These are phyloP conservation scores for Mortierella sp. DNA, from an alignment of 371 early-diverging fungal species.

Conservation along the genomic window DNA sequence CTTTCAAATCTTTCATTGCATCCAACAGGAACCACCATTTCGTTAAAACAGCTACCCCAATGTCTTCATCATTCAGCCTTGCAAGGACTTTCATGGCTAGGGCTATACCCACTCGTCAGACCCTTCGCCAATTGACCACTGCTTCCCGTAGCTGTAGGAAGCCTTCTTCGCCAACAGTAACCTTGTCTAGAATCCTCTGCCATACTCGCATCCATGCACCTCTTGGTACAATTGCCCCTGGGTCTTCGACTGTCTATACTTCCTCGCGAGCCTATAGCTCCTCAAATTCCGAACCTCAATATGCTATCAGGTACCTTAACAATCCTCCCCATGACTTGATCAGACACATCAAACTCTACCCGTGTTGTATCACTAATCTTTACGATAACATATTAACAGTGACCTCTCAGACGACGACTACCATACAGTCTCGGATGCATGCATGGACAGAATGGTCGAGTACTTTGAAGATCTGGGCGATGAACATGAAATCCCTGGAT, in stretches of 20 bases:
- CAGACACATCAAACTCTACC: too few relatives aligned
- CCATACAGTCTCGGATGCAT: slow-evolving; percentile 76
- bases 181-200: not conserved
- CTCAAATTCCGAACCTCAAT: slow-evolving; percentile 20
- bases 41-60: not conserved
- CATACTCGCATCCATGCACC: not conserved
- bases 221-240: not conserved
- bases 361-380: not conserved
- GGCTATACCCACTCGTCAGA: slow-evolving; percentile 3
- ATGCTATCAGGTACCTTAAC: slow-evolving; percentile 25
- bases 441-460: slow-evolving; percentile 79
- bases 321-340: too few relatives aligned
- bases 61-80: slow-evolving; percentile 13
- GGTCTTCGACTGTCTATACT: not conserved
- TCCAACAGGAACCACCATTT: not conserved
- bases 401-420: slow-evolving; percentile 71
- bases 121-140: slow-evolving; percentile 14
- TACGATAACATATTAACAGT: slow-evolving; percentile 37
- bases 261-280: slow-evolving; percentile 15
- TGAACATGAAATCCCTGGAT: slow-evolving; percentile 74
- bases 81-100: slow-evolving; percentile 12
- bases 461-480: slow-evolving; percentile 87
- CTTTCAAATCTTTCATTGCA: not conserved
- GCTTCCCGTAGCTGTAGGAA: not conserved
- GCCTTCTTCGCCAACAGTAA: not conserved